Conservation (phyloP, 1,284 basidiomycete species). For the Cutaneotrichosporon cutaneum region DNA sequence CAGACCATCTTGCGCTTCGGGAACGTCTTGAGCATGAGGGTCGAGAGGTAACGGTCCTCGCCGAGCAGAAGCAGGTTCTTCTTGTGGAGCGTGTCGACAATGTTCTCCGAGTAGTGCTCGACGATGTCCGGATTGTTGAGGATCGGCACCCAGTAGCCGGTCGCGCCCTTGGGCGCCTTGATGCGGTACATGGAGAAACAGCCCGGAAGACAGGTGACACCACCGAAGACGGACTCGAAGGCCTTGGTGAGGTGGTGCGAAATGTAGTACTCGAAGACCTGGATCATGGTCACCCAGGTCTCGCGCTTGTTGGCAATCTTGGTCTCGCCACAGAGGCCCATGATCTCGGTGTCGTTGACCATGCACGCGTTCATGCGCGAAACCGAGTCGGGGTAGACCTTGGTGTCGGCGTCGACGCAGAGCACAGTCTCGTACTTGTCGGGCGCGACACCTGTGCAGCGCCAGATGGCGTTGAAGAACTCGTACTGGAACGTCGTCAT, state of each 20-base stretch:
- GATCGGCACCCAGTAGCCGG: slow-evolving; percentile 96
- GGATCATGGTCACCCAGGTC: slow-evolving; percentile 96
- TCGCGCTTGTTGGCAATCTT: slow-evolving; percentile 98
- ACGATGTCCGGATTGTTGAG: slow-evolving; percentile 96
- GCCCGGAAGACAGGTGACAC: slow-evolving; percentile 97
- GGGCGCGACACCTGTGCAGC: slow-evolving; percentile 90
- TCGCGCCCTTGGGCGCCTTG: slow-evolving; percentile 90
- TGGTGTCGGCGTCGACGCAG: slow-evolving; percentile 98
- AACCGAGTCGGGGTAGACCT: slow-evolving; percentile 91
- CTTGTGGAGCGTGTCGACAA: slow-evolving; percentile 97
- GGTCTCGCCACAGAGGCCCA: slow-evolving; percentile 98
- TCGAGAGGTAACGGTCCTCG: slow-evolving; percentile 98
- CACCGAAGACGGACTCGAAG: slow-evolving; percentile 98
- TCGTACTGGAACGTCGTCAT: slow-evolving; percentile 99
- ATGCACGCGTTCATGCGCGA: slow-evolving; percentile 91
- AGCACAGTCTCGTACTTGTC: slow-evolving; percentile 95
- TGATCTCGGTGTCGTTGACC: slow-evolving; percentile 93
- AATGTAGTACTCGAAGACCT: slow-evolving; percentile 98
- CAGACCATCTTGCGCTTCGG: slow-evolving; percentile 99
- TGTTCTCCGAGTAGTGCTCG: slow-evolving; percentile 96
- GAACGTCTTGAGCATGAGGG: slow-evolving; percentile 95
- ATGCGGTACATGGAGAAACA: slow-evolving; percentile 99
- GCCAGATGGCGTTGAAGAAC: slow-evolving; percentile 96
- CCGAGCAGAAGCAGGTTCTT: slow-evolving; percentile 97
- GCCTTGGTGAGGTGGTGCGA: slow-evolving; percentile 98